phyloP scores from a whole-genome alignment of 768 basidiomycete species.

The Clitopilus hobsonii region DNA sequence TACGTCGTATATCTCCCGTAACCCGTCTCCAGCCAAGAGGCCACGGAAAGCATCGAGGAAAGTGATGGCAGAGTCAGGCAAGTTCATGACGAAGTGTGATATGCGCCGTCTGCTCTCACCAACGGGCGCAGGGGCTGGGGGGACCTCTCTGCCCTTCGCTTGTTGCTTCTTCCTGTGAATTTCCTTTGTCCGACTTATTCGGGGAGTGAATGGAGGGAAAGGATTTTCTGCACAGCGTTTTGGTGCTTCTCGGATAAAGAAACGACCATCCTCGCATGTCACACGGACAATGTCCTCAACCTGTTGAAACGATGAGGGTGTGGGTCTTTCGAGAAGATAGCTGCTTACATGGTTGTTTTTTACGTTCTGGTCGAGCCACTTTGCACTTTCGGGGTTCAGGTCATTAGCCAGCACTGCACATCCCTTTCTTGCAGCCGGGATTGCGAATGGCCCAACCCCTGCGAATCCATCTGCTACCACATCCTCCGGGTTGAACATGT shows the following conservation, averaged over 20 bases:
- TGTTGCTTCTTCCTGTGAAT: neutral
- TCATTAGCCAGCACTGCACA: conserved; percentile 91
- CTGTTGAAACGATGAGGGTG: conserved; percentile 30
- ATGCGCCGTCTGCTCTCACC: conserved; percentile 47
- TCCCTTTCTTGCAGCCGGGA: conserved; percentile 91
- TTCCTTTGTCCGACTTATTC: conserved; percentile 9
- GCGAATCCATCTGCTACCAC: conserved; percentile 94
- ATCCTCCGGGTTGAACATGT: conserved; percentile 65
- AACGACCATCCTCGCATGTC: conserved; percentile 80
- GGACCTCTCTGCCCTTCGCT: conserved; percentile 22
- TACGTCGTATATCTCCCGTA: conserved; percentile 44
- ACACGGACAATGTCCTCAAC: conserved; percentile 66
- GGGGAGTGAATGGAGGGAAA: conserved; percentile 53
- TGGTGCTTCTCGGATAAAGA: conserved; percentile 70
- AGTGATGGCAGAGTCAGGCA: conserved; percentile 86
- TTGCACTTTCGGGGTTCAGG: conserved; percentile 83
- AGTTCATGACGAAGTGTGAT: conserved; percentile 95
- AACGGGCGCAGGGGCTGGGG: neutral
- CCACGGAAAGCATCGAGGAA: conserved; percentile 90
- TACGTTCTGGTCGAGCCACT: conserved; percentile 73
- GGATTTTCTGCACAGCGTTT: conserved; percentile 55
- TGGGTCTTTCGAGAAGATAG: conserved; percentile 2
- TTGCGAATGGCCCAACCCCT: conserved; percentile 93
- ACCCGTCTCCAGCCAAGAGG: conserved; percentile 41
- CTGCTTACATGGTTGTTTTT: conserved; percentile 66